Evolutionary conservation across 495 filamentous ascomycete genomes (phyloP).

Genomic region (Mycothermus thermophilus): DNA sequence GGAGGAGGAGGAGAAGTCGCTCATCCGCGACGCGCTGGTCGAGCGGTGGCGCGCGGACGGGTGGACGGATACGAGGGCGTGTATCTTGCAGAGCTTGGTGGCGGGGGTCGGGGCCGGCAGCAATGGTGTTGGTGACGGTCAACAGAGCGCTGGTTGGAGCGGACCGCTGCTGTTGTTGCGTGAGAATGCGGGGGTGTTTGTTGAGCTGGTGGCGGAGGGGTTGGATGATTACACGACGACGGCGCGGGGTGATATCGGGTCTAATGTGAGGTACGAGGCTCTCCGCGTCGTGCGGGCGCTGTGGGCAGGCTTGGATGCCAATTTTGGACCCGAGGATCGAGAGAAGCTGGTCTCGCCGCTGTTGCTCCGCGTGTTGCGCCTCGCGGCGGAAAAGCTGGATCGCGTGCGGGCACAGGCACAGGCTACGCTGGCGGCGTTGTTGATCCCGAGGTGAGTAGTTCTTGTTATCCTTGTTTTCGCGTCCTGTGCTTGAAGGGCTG

Average conservation of each 20-base stretch:
- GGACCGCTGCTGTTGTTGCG: conserved; percentile 24
- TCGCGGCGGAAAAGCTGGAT: conserved; percentile 80
- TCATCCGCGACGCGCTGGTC: conserved; percentile 18
- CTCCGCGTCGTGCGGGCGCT: conserved; percentile 44
- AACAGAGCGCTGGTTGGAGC: no score
- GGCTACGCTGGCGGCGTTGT: conserved; percentile 24
- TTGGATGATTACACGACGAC: conserved; percentile 84
- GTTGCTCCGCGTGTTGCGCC: conserved; percentile 42
- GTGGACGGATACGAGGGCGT: conserved; percentile 44
- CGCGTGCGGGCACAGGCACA: conserved; percentile 62
- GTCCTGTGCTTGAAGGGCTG: no score
- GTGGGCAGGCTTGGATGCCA: conserved; percentile 20
- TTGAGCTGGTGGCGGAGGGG: conserved; percentile 32
- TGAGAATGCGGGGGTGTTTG: conserved; percentile 20
- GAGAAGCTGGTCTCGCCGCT: conserved; percentile 14
- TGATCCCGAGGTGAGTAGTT: conserved; percentile 22
- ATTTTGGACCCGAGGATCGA: not conserved
- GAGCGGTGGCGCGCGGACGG: conserved; percentile 30
- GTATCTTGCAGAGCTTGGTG: conserved; percentile 48
- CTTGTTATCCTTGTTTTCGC: not conserved
- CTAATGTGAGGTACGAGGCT: conserved; percentile 64
- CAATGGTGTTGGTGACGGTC: no score
- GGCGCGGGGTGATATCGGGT: conserved; percentile 77
- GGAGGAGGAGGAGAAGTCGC: conserved; percentile 6
- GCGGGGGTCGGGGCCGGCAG: no score